Evolutionary conservation across 805 yeast genomes (phyloP), one percentile per base, ranked within the genome.

Genomic region (Maudiozyma bulderi): DNA sequence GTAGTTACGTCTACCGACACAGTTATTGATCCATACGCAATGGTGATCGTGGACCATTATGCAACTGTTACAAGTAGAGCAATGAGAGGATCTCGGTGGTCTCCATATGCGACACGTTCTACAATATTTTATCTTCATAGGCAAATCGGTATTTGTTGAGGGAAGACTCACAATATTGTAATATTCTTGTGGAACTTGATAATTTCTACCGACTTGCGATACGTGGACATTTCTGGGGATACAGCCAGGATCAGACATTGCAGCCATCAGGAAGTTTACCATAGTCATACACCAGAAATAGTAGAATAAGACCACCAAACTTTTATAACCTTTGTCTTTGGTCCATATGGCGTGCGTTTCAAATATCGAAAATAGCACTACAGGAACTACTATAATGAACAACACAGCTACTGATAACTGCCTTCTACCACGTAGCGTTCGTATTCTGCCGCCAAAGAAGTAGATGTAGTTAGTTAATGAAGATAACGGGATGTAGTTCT

Each of bases 1-100:
- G 62, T 85, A 85, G 58, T 85, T 86, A 48, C 86, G 65, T 52
- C 78, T 77, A 1, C 95, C 95, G 40, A 86, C 74, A 61, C 95
- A 86, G 55, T 81, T 85, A 57, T 84, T 82, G 45, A 86, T 60
- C 78, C 85, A 80, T 35, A 71, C 56, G 59, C 90, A 84, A 62
- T 81, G 87, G 58, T 81, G 87, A 59, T 85, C 95, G 59, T 80
- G 83, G 50, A 71, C 62, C 35, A 72, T 60, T 15, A 85, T 70
- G 58, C 95, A 87, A 7, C 71, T 70, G 52, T 78, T 78, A 65
- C 95, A 86, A 2, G 71, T 70, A 1, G 81, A 72, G 58, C 95
- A 86, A 63, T 86, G 95, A 48, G 83, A 77, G 0, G 89, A 67
- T 47, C 95, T 66, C 1, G 89, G 86, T 8, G 88, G 83, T 54